Base-by-base conservation (phyloP, 1,139 yeast genomes). In the Magnusiomyces suaveolens region DNA sequence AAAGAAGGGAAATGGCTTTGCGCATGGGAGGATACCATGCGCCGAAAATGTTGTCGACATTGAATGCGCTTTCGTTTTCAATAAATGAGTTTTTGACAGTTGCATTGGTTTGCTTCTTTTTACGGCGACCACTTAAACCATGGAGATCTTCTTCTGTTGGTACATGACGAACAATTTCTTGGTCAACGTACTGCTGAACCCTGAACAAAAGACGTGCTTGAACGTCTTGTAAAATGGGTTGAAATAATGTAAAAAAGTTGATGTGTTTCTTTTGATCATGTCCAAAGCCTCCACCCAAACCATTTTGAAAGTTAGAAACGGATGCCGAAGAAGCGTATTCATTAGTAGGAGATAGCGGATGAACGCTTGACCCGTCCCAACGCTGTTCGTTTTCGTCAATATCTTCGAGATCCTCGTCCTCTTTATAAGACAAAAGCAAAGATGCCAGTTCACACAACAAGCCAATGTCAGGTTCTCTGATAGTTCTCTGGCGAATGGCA, bases 181-280 rank as follows among this genome's bases (percentile, higher is more conserved):
- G 77, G 60, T 86, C 94, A 43, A 86, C 80, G 61, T 79, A 83
- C 8, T 79, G 75, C 64, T 88, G 95, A 3, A 86, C 83, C 62
- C 92, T 75, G 68, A 89, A 87, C 1, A 88, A 83, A 47, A 90
- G 73, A 56, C 96, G 74, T 1, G 88, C 77, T 68, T 90, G 97
- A 1, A 84, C 80, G 62, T 87, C 96, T 56, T 81, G 81, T 25
- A 86, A 69, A 14, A 89, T 77, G 0, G 95, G 89, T 57, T 79
- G 80, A 61, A 87, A 83, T 3, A 87, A 71, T 48, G 74, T 75
- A 14, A 84, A 86, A 57, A 77, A 76, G 58, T 80, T 75, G 20
- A 80, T 69, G 4, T 41, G 49, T 2, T 47, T 16, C 60, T 62
- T 47, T 62, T 66, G 67, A 39, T 48, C 60, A 12, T 26, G 39